Percentiles rank a stretch among this genome's conserved stretches.
Evolutionary conservation across 208 protist species (phyloP).

Genomic region (Trichomonas tenax): DNA sequence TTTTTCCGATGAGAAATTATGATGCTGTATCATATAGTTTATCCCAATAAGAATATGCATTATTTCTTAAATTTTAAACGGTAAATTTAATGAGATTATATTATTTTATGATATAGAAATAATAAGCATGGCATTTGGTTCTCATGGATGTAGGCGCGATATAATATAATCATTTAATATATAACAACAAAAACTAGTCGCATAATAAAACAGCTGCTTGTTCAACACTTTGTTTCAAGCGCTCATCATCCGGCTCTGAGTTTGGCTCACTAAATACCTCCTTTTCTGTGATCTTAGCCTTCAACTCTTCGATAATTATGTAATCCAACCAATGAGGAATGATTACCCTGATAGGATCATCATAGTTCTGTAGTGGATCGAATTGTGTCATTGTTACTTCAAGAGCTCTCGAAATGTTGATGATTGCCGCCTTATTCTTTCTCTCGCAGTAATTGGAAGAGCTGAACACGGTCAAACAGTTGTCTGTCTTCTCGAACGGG

Average conservation of each 20-base stretch:
- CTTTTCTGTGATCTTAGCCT: neutral
- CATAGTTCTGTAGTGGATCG: neutral
- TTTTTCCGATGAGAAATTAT: no score
- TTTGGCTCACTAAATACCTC: neutral
- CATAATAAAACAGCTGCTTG: no score
- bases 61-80: no score
- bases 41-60: no score
- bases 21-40: no score
- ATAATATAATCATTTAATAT: no score
- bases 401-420: neutral
- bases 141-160: no score
- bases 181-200: no score
- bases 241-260: neutral
- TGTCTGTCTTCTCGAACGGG: neutral
- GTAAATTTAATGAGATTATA: no score
- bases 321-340: neutral
- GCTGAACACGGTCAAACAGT: neutral
- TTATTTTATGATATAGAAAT: no score
- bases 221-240: neutral
- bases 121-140: no score
- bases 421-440: neutral
- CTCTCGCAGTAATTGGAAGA: neutral
- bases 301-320: neutral
- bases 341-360: neutral
- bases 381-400: neutral